phyloP scores from a whole-genome alignment of 345 rosid genomes.

The Populus nigra region DNA sequence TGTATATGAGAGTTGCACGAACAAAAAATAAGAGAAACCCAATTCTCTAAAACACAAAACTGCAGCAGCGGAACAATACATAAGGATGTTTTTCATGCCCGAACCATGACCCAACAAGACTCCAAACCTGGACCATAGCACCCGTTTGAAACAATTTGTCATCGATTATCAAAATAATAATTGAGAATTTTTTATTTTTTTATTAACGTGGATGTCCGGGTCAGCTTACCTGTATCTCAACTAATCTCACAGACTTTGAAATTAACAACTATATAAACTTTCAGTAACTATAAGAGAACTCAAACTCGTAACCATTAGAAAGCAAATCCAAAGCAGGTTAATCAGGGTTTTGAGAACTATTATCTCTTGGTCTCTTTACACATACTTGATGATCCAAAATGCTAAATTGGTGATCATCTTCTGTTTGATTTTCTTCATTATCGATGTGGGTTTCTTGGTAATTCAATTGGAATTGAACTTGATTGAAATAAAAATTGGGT shows the following conservation, averaged over 20 bases:
- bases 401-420: slow-evolving; percentile 53
- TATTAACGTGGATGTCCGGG: too few species aligned
- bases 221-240: rapidly evolving
- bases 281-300: too few species aligned
- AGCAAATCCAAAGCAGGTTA: too few species aligned
- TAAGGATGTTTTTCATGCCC: slow-evolving; percentile 63
- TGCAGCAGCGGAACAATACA: neutral
- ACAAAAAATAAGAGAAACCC: neutral
- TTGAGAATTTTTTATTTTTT: slow-evolving; percentile 17
- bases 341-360: too few species aligned
- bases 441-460: slow-evolving; percentile 27
- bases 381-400: slow-evolving; percentile 70
- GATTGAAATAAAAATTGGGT: slow-evolving; percentile 32
- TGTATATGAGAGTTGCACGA: neutral
- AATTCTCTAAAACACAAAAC: neutral
- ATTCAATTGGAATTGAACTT: slow-evolving; percentile 36
- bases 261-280: too few species aligned
- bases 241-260: too few species aligned
- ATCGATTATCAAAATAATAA: slow-evolving; percentile 17
- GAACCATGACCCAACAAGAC: slow-evolving; percentile 48
- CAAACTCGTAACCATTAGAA: too few species aligned
- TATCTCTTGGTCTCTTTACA: slow-evolving; percentile 65
- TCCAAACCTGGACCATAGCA: slow-evolving; percentile 42
- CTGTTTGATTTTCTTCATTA: slow-evolving; percentile 36
- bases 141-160: slow-evolving; percentile 40